Percentiles rank a stretch among this genome's conserved stretches.
phyloP scores from a whole-genome alignment of 805 yeast genomes.

The Candida ipomoeae region DNA sequence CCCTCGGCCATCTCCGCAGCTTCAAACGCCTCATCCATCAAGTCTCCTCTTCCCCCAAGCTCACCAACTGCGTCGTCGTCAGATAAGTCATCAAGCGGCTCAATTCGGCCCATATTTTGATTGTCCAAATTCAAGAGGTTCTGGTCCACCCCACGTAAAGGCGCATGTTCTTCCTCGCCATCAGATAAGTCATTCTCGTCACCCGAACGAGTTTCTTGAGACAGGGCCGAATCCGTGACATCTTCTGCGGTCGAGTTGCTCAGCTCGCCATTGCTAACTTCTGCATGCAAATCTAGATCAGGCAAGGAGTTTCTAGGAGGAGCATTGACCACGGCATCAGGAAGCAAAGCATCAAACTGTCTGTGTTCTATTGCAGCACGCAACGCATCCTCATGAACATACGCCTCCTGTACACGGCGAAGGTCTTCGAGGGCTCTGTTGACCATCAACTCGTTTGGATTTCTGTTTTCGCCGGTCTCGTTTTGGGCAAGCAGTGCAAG shows the following conservation, averaged over 20 bases:
- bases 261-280: background rate
- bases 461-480: background rate
- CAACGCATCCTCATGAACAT: slow-evolving; percentile 7
- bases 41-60: slow-evolving; percentile 12
- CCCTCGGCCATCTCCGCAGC: slow-evolving; percentile 16
- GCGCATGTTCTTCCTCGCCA: background rate
- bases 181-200: background rate
- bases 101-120: background rate
- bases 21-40: slow-evolving; percentile 15
- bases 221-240: background rate
- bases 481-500: slow-evolving; percentile 17
- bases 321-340: background rate
- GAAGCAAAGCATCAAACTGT: slow-evolving; percentile 8
- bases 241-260: background rate
- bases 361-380: slow-evolving; percentile 14
- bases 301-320: background rate
- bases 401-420: slow-evolving; percentile 10
- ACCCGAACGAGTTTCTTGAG: background rate
- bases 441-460: slow-evolving; percentile 6
- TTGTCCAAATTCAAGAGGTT: background rate
- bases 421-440: slow-evolving; percentile 16
- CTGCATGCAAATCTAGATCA: background rate
- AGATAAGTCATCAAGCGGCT: background rate
- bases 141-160: background rate
- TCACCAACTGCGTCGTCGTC: slow-evolving; percentile 17